Evolutionary conservation across 164 flowering plant species (phyloP).

Genomic region (Houttuynia cordata): DNA sequence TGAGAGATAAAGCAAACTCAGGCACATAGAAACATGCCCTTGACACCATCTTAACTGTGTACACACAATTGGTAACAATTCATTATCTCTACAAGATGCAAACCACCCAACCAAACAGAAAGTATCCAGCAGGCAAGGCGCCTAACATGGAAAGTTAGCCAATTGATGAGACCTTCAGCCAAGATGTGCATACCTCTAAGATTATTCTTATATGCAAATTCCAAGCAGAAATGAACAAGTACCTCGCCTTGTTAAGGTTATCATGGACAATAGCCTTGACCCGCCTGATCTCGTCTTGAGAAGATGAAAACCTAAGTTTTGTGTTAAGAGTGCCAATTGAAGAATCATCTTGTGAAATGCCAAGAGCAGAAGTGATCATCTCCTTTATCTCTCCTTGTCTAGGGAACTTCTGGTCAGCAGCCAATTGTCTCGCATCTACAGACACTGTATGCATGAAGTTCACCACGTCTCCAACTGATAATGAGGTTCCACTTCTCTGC

Average conservation of each 20-base stretch:
- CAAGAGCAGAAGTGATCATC: constrained; percentile 34
- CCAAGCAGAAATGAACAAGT: constrained; percentile 4
- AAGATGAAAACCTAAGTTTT: constrained; percentile 30
- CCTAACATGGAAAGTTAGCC: no score
- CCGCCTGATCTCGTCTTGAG: constrained; percentile 56
- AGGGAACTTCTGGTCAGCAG: constrained; percentile 42
- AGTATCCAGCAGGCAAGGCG: no score
- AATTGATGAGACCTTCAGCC: no score
- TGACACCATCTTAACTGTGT: no score
- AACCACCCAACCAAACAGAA: no score
- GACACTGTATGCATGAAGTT: constrained; percentile 52
- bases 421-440: constrained; percentile 42
- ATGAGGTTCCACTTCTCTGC: constrained; percentile 27
- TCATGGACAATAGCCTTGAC: constrained; percentile 44
- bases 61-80: no score
- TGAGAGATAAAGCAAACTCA: no score
- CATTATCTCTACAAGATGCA: no score
- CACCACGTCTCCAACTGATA: constrained; percentile 35
- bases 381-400: constrained; percentile 48
- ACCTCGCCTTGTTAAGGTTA: constrained; percentile 52
- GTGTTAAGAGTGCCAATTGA: constrained; percentile 32
- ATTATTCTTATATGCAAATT: no score
- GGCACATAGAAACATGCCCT: no score
- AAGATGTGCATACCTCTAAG: no score
- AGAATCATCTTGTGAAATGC: constrained; percentile 47